Base-by-base conservation (phyloP, 2,329 filamentous ascomycete species). In the Neopestalotiopsis sp. region DNA sequence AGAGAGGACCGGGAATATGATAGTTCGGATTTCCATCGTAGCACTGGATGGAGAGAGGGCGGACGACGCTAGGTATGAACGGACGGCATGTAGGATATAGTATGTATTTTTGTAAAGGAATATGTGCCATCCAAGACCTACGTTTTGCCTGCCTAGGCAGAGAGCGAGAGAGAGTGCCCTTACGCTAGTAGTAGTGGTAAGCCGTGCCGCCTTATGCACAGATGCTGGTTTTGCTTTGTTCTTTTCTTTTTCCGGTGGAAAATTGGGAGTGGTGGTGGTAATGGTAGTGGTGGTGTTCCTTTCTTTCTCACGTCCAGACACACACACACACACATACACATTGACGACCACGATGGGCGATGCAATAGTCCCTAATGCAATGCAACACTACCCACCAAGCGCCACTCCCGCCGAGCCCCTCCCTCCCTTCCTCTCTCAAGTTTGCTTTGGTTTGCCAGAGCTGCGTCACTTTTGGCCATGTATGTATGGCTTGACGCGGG, bases 301-400 rank as follows among this genome's bases (percentile, higher is more conserved):
- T 28, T 28, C 24, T 28, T 28, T 28, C 24, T 28, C 24, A 28
- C 3, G 24, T 28, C 3, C 24, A 28, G 3, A 28, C 24, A 28
- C 24, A 3, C 24, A 28, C 24, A 28, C 24, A 28, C 24, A 28
- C 24, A 28, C 24, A 28, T 28, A 28, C 42, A n/a, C 42, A 14
- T 49, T n/a, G n/a, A 7, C 6, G 45, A 53, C 45, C 20, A n/a
- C n/a, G 45, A 38, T 38, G 34, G 34, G 9, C 45, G n/a, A 53
- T 53, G 45, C 45, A 53, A 53, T 53, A 53, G 45, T 53, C 45
- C 45, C 45, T 53, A 53, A 53, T 53, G 45, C 45, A 53, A 53
- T 53, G 45, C 45, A 53, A 53, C 45, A 53, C 34, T 38, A 38
- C 34, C 6, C 34, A 38, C 6, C 20, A 53, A 53, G 45, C 45